These are phyloP conservation scores for Hemerocallis citrina DNA, from an alignment of 106 monocot genomes.

Conservation along the genomic window DNA sequence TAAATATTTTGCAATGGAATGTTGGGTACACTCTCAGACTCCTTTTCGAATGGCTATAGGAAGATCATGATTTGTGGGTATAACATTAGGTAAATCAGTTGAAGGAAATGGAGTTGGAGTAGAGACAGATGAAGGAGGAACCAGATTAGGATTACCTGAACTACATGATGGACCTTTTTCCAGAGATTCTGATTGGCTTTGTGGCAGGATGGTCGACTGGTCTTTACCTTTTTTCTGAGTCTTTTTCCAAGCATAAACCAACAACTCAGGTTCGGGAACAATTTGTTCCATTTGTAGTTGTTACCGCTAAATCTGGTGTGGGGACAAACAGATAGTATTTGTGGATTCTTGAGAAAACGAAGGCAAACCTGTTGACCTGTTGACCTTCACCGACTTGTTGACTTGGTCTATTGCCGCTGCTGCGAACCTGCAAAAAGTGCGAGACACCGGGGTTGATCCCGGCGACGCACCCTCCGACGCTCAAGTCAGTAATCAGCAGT, in stretches of 20 bases:
- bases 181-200: not conserved
- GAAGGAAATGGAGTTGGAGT: not conserved
- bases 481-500: too few species aligned
- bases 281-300: not conserved
- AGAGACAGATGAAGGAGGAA: not conserved
- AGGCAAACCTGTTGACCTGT: too few species aligned
- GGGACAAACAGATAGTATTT: too few species aligned
- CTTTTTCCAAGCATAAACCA: not conserved
- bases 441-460: too few species aligned
- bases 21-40: not conserved
- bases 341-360: too few species aligned
- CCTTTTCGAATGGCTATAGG: conserved; percentile 1
- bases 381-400: too few species aligned
- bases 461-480: too few species aligned
- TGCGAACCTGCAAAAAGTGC: too few species aligned
- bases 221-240: not conserved
- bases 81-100: not conserved
- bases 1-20: conserved; percentile 2
- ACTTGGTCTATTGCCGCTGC: too few species aligned
- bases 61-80: not conserved
- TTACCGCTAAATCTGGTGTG: too few species aligned
- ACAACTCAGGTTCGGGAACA: not conserved
- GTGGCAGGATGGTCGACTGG: not conserved
- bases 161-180: too few species aligned
- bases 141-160: not conserved